phyloP scores from a whole-genome alignment of 2,329 filamentous ascomycete species.

The Pseudogymnoascus sp. region DNA sequence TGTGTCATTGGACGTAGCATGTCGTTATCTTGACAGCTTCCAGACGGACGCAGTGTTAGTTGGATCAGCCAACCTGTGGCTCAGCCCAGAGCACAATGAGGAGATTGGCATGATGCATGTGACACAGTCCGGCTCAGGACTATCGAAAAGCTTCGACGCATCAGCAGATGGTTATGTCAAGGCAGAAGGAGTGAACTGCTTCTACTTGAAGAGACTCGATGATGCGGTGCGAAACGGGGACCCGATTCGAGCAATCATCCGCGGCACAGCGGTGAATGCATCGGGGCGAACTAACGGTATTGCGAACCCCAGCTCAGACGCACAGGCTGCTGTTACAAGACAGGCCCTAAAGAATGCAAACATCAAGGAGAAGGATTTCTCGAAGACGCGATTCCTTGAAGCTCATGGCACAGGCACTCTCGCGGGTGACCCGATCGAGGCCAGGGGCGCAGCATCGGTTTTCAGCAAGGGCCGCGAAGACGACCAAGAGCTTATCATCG shows the following conservation, averaged over 20 bases:
- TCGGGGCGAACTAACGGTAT: slow-evolving; percentile 49
- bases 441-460: slow-evolving; percentile 12
- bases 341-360: background rate
- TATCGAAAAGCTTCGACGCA: slow-evolving; percentile 39
- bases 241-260: slow-evolving; percentile 47
- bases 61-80: slow-evolving; percentile 31
- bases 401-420: slow-evolving; percentile 4
- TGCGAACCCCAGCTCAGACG: slow-evolving; percentile 42
- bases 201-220: slow-evolving; percentile 50
- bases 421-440: slow-evolving; percentile 16
- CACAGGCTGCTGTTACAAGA: slow-evolving; percentile 29
- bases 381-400: background rate
- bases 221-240: slow-evolving; percentile 53
- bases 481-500: slow-evolving; percentile 12
- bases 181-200: slow-evolving; percentile 52
- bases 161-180: slow-evolving; percentile 55
- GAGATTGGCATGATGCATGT: slow-evolving; percentile 26
- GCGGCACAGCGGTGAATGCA: slow-evolving; percentile 44
- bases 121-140: slow-evolving; percentile 31
- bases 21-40: slow-evolving; percentile 15
- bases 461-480: slow-evolving; percentile 18
- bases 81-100: slow-evolving; percentile 17
- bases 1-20: slow-evolving; percentile 3
- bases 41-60: background rate
- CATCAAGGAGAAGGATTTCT: slow-evolving; percentile 14